phyloP scores from a whole-genome alignment of 2,329 filamentous ascomycete genomes.

The Blastomyces percursus region DNA sequence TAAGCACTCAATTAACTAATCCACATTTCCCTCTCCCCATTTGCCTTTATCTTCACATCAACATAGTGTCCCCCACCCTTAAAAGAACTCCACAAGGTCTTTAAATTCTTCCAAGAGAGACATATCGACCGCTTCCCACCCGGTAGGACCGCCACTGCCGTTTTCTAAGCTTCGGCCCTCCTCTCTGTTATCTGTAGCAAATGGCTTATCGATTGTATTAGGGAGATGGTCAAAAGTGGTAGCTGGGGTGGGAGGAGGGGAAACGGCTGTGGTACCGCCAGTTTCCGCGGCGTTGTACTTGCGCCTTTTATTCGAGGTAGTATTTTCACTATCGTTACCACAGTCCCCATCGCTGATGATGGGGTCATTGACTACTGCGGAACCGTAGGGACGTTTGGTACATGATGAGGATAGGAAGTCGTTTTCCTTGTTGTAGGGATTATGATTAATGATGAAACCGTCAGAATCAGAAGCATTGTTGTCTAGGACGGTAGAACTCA shows the following conservation, averaged over 20 bases:
- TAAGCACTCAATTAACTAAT: neutral
- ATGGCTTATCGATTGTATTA: neutral
- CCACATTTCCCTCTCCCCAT: neutral
- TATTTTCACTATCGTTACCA: neutral
- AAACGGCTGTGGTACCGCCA: neutral
- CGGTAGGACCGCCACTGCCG: neutral
- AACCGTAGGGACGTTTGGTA: neutral
- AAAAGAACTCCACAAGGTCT: constrained; percentile 31
- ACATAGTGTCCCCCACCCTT: constrained; percentile 1
- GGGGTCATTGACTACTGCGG: neutral
- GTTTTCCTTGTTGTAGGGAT: neutral
- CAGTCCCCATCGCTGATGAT: neutral
- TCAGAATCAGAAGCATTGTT: neutral
- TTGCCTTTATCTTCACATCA: neutral
- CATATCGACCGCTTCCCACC: constrained; percentile 31
- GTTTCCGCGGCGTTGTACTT: neutral
- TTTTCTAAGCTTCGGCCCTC: neutral
- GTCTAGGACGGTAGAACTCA: neutral
- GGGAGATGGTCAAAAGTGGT: neutral
- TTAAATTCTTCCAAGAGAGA: constrained; percentile 32
- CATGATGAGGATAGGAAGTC: neutral
- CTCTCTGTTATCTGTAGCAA: too few relatives aligned
- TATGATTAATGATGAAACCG: neutral
- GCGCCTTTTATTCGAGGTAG: neutral
- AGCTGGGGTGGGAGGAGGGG: neutral